These are phyloP conservation scores for Fusarium chlamydosporum DNA, from an alignment of 2,329 filamentous ascomycete genomes.

Conservation along the genomic window DNA sequence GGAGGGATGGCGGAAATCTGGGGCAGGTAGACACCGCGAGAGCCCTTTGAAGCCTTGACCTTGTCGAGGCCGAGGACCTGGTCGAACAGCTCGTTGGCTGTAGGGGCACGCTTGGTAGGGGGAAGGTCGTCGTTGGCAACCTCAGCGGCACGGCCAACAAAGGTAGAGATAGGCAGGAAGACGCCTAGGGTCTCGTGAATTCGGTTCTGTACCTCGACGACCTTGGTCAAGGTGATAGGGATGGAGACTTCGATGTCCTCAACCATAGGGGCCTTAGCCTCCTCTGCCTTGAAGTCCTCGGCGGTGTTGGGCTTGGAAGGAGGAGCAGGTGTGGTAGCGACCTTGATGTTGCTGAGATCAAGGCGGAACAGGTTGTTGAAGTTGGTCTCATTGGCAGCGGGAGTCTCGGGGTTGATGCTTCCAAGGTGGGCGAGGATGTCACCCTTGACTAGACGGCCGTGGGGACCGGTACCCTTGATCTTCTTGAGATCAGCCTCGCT, in stretches of 20 bases:
- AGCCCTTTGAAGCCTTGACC: slow-evolving; percentile 62
- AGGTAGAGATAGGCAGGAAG: slow-evolving; percentile 85
- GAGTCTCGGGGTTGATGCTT: slow-evolving; percentile 78
- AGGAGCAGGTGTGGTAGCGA: slow-evolving; percentile 69
- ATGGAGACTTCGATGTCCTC: slow-evolving; percentile 74
- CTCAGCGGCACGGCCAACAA: slow-evolving; percentile 86
- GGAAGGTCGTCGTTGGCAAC: slow-evolving; percentile 91
- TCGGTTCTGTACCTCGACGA: slow-evolving; percentile 84
- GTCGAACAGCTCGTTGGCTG: slow-evolving; percentile 88
- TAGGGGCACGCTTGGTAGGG: slow-evolving; percentile 71
- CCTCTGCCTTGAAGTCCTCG: slow-evolving; percentile 57
- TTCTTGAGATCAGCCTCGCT: slow-evolving; percentile 80
- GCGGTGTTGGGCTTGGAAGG: slow-evolving; percentile 48
- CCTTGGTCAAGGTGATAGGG: slow-evolving; percentile 82
- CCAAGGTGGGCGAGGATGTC: slow-evolving; percentile 94
- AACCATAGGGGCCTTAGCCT: slow-evolving; percentile 60
- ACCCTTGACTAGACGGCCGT: slow-evolving; percentile 91
- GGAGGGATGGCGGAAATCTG: slow-evolving; percentile 74
- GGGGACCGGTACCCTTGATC: slow-evolving; percentile 89
- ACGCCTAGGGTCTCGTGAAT: slow-evolving; percentile 83
- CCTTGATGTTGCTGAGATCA: slow-evolving; percentile 95
- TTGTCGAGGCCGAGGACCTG: slow-evolving; percentile 81
- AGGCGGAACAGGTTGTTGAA: slow-evolving; percentile 85
- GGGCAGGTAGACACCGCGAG: slow-evolving; percentile 77
- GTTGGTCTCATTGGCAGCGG: slow-evolving; percentile 76